phyloP scores from a whole-genome alignment of 257 asterid genomes.

The Datura wrightii region DNA sequence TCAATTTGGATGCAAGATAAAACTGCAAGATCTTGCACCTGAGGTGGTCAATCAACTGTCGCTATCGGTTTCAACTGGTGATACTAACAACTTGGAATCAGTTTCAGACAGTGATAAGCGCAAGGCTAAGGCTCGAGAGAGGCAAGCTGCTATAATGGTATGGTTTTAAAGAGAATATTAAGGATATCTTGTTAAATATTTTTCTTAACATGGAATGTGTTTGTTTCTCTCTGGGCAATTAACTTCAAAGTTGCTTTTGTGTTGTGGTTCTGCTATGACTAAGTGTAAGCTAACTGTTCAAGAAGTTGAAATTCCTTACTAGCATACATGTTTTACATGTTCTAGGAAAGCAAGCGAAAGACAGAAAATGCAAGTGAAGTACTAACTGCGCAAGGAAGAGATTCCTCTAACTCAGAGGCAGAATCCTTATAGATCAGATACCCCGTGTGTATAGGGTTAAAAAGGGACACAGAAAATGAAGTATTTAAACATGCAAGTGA shows the following conservation, averaged over 20 bases:
- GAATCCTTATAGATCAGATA: constrained; percentile 1
- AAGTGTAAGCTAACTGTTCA: neutral
- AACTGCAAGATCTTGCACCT: constrained; percentile 83
- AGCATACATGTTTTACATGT: constrained; percentile 7
- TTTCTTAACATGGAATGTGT: neutral
- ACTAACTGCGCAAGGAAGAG: constrained; percentile 19
- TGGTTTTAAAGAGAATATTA: constrained; percentile 37
- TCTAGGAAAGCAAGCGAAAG: constrained; percentile 1
- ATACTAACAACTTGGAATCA: constrained; percentile 43
- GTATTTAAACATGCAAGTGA: constrained; percentile 1
- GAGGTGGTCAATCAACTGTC: constrained; percentile 68
- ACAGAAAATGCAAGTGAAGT: constrained; percentile 16
- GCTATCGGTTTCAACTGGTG: constrained; percentile 44
- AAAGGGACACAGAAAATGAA: constrained; percentile 11
- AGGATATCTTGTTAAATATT: neutral
- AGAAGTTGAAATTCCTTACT: constrained; percentile 22
- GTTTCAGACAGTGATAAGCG: constrained; percentile 73
- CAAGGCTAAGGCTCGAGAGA: constrained; percentile 93
- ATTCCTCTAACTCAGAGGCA: constrained; percentile 4
- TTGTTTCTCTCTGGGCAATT: neutral
- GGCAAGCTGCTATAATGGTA: constrained; percentile 96
- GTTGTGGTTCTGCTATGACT: constrained; percentile 12
- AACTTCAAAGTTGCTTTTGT: neutral
- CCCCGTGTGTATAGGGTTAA: neutral
- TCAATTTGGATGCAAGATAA: constrained; percentile 74